Conservation (phyloP, 345 rosid species). For the Lumnitzera littorea region DNA sequence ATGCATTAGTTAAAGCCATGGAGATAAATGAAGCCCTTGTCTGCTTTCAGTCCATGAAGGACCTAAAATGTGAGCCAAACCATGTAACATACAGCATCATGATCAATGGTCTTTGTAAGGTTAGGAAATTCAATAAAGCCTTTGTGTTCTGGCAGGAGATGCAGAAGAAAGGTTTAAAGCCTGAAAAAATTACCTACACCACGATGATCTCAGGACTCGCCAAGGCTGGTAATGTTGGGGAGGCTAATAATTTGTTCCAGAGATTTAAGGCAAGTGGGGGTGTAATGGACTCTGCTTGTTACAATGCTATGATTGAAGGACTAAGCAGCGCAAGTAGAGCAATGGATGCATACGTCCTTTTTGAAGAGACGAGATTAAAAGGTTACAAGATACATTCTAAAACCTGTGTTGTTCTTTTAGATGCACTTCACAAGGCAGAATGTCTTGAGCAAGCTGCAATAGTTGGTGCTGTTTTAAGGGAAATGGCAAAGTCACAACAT, state of each 20-base stretch:
- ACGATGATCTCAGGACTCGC: constrained; percentile 86
- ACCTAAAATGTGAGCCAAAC: constrained; percentile 63
- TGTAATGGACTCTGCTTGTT: constrained; percentile 65
- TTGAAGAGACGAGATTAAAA: constrained; percentile 74
- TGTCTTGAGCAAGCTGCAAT: constrained; percentile 92
- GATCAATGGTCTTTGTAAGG: constrained; percentile 78
- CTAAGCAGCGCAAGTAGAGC: constrained; percentile 71
- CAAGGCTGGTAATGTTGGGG: constrained; percentile 73
- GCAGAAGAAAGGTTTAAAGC: constrained; percentile 73
- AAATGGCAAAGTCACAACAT: constrained; percentile 81
- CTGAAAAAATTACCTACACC: constrained; percentile 61
- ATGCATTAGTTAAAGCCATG: constrained; percentile 83
- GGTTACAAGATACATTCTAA: constrained; percentile 61
- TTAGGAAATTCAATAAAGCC: constrained; percentile 91
- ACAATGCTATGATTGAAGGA: constrained; percentile 80
- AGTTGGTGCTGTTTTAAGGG: constrained; percentile 85
- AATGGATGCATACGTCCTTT: constrained; percentile 58
- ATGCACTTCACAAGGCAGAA: constrained; percentile 78
- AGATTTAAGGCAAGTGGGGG: constrained; percentile 65
- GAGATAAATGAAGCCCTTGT: constrained; percentile 82
- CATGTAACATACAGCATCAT: constrained; percentile 66
- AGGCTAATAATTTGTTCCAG: constrained; percentile 62
- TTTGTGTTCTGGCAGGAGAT: constrained; percentile 99
- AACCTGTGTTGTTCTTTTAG: constrained; percentile 79
- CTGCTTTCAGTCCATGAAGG: constrained; percentile 83